A percentile compares a stretch with the other conserved stretches of the same genome.
These are phyloP conservation scores for Paramecium sonneborni DNA, from an alignment of 73 alveolate genomes.

Conservation along the genomic window DNA sequence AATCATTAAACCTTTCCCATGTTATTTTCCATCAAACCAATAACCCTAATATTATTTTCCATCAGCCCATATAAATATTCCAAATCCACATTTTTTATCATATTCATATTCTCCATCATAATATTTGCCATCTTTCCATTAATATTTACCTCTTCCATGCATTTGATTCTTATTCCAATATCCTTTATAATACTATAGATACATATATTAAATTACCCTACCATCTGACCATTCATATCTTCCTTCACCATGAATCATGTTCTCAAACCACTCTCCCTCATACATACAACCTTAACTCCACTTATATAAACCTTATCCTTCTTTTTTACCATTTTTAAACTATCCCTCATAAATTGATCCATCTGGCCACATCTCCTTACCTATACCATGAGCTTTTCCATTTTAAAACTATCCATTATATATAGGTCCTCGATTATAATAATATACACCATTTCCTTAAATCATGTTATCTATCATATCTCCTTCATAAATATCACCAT, in stretches of 20 bases:
- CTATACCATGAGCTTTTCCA: slow-evolving; percentile 65
- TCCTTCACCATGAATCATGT: slow-evolving; percentile 72
- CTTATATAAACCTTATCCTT: slow-evolving; percentile 74
- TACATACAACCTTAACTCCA: slow-evolving; percentile 62
- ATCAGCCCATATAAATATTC: slow-evolving; percentile 72
- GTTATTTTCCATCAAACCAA: slow-evolving; percentile 80
- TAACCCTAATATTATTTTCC: slow-evolving; percentile 74
- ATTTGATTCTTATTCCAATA: slow-evolving; percentile 74
- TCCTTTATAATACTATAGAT: slow-evolving; percentile 61
- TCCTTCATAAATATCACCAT: slow-evolving; percentile 81
- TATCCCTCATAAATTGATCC: slow-evolving; percentile 75
- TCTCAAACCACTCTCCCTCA: slow-evolving; percentile 69
- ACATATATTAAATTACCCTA: slow-evolving; percentile 18
- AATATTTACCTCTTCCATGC: slow-evolving; percentile 80
- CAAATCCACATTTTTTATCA: slow-evolving; percentile 82
- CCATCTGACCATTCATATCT: slow-evolving; percentile 76
- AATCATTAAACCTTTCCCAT: slow-evolving; percentile 73
- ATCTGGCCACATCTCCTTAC: slow-evolving; percentile 79
- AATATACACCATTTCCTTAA: slow-evolving; percentile 76
- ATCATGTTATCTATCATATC: slow-evolving; percentile 69
- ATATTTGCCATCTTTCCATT: slow-evolving; percentile 75
- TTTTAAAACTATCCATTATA: slow-evolving; percentile 62
- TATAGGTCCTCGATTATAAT: slow-evolving; percentile 71
- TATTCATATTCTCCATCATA: slow-evolving; percentile 75
- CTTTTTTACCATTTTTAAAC: slow-evolving; percentile 74